Evolutionary conservation across 75 land plant genomes (phyloP), one percentile per base, ranked within the genome.

Genomic region (Pinus tabuliformis): DNA sequence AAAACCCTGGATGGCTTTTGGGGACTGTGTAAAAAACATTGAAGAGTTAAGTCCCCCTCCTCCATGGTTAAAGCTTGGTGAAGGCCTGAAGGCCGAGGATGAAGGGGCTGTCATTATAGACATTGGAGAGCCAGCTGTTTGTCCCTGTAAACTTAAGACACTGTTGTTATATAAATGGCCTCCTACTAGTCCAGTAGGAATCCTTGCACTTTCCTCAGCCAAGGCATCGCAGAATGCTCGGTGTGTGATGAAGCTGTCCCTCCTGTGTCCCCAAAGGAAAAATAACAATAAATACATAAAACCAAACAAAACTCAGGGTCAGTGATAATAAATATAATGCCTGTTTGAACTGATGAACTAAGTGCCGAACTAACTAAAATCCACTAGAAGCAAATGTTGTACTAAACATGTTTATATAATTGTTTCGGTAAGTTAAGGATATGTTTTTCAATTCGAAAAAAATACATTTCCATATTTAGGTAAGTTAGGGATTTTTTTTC

Each of bases 141-240:
- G 72, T 8, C 68, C 68, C 18, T 68, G 72, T 52, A 68, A 39
- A 9, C 72, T 45, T 20, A 68, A 45, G n/a, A 68, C 72, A n/a
- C 20, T 68, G 54, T 68, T 68, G 3, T 22, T 45, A 68, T 68
- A 68, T 12, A 68, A 68, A 42, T 68, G 72, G 82, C 52, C 75
- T 13, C 81, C 79, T 13, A 13, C 73, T 28, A 88, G 68, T 59
- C 68, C 77, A 2, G 80, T 56, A 2, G 87, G 87, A 33, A 82
- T 79, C 70, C 87, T 83, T 9, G 85, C 83, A 71, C 79, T 86
- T 39, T 68, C 62, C 61, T 79, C 87, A 17, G 89, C 77, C 62
- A 85, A 42, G 39, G 89, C 86, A 79, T 87, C 87, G 42, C 89
- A 84, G 76, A 87, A 87, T n/a, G 89, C 89, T 79, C 87, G 76